Conservation (phyloP, 2,329 filamentous ascomycete genomes). For the Knoxdaviesia capensis region DNA sequence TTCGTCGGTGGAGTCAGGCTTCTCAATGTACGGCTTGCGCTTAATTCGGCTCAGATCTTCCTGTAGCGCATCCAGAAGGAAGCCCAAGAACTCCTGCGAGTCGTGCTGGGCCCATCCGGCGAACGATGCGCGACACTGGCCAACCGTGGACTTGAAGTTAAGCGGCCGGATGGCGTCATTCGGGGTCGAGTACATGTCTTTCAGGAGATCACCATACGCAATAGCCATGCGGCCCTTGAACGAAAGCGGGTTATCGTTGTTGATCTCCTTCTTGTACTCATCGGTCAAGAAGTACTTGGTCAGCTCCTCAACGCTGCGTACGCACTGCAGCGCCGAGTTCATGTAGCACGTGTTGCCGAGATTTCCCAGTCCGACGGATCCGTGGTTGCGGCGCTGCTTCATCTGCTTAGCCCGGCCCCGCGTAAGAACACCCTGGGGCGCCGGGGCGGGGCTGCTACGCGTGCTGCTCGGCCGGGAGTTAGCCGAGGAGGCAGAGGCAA, state of each 20-base stretch:
- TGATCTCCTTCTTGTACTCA: constrained; percentile 62
- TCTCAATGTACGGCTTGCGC: constrained; percentile 94
- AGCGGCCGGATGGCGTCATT: constrained; percentile 54
- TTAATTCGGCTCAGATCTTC: constrained; percentile 87
- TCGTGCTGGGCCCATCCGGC: constrained; percentile 94
- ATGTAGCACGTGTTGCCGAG: constrained; percentile 97
- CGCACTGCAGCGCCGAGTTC: constrained; percentile 92
- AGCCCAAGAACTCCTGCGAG: constrained; percentile 90
- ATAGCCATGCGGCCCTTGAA: constrained; percentile 76
- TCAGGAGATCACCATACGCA: constrained; percentile 57
- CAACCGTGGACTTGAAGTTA: constrained; percentile 30
- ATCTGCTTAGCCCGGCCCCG: constrained; percentile 52
- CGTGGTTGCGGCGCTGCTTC: constrained; percentile 48
- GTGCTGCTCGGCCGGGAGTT: constrained; percentile 25
- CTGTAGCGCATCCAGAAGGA: constrained; percentile 81
- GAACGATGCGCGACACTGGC: constrained; percentile 59
- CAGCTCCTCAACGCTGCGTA: constrained; percentile 82
- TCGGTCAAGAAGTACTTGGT: constrained; percentile 73
- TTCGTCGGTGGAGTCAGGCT: constrained; percentile 91
- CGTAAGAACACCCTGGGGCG: constrained; percentile 37
- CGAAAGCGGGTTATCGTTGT: constrained; percentile 65
- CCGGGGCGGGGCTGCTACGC: constrained; percentile 42
- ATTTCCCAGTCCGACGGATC: constrained; percentile 70
- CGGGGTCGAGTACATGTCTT: constrained; percentile 56
- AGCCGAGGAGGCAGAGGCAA: constrained; percentile 9